phyloP scores from a whole-genome alignment of 306 rosid species.

The Vicia faba region DNA sequence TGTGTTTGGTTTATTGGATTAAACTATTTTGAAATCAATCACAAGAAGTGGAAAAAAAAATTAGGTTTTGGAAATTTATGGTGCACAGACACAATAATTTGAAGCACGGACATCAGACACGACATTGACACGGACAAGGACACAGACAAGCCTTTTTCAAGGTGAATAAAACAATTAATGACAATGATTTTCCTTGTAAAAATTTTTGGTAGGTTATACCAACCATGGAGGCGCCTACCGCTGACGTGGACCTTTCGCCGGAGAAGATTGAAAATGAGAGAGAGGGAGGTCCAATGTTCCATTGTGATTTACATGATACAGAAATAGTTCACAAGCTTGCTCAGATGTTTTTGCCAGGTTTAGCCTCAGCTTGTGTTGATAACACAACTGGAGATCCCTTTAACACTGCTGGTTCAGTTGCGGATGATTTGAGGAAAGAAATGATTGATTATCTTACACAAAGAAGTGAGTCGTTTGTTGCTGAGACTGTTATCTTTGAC shows the following conservation, averaged over 20 bases:
- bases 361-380: slow-evolving; percentile 82
- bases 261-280: slow-evolving; percentile 66
- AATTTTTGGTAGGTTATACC: slow-evolving; percentile 46
- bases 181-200: not conserved
- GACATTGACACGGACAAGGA: too few species aligned
- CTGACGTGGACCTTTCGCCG: slow-evolving; percentile 44
- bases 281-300: slow-evolving; percentile 52
- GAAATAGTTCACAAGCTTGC: slow-evolving; percentile 74
- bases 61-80: slow-evolving; percentile 6
- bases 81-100: too few species aligned
- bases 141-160: too few species aligned
- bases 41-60: not conserved
- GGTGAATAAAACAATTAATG: not conserved
- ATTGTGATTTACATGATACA: slow-evolving; percentile 64
- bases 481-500: slow-evolving; percentile 64
- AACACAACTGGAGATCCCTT: slow-evolving; percentile 73
- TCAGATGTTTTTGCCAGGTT: slow-evolving; percentile 68
- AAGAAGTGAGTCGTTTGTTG: slow-evolving; percentile 75
- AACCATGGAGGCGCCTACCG: slow-evolving; percentile 49
- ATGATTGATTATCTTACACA: slow-evolving; percentile 67
- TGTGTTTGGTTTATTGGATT: not conserved
- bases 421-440: slow-evolving; percentile 70
- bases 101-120: too few species aligned
- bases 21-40: slow-evolving; percentile 12
- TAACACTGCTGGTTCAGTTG: slow-evolving; percentile 68